A percentile compares a stretch with the other conserved stretches of the same genome.
These are phyloP conservation scores for Gnomoniopsis sp. DNA, from an alignment of 2,329 filamentous ascomycete species.

Conservation along the genomic window DNA sequence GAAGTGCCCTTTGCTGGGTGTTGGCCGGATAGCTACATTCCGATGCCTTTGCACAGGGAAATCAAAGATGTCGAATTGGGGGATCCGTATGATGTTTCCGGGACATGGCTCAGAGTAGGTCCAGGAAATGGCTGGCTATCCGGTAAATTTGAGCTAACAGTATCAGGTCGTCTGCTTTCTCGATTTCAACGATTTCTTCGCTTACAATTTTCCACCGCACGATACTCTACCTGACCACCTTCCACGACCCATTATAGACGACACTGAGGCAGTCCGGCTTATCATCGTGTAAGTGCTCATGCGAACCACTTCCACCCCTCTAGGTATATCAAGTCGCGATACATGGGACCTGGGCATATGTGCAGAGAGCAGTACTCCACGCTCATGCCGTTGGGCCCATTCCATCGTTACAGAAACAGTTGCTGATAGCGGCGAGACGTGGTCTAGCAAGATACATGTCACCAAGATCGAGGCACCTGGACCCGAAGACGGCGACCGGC, in stretches of 20 bases:
- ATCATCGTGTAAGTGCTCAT: slow-evolving; percentile 52
- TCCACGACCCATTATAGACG: slow-evolving; percentile 52
- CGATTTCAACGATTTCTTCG: slow-evolving; percentile 70
- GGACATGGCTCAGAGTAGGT: slow-evolving; percentile 68
- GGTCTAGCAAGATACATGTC: slow-evolving; percentile 48
- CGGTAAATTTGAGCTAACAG: neutral
- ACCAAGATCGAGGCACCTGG: slow-evolving; percentile 58
- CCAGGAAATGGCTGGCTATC: neutral
- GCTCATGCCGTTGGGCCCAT: too few species aligned
- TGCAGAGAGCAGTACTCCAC: too few species aligned
- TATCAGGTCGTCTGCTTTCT: slow-evolving; percentile 44
- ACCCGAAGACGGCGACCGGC: slow-evolving; percentile 53
- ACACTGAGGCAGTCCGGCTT: slow-evolving; percentile 65
- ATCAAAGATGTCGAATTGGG: slow-evolving; percentile 43
- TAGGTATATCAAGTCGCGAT: too few species aligned
- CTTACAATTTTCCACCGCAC: slow-evolving; percentile 63
- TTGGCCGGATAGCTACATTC: slow-evolving; percentile 47
- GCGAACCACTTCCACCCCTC: too few species aligned
- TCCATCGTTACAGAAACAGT: too few species aligned
- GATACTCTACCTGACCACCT: slow-evolving; percentile 37
- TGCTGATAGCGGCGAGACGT: too few species aligned
- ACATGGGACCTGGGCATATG: too few species aligned
- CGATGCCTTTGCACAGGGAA: slow-evolving; percentile 32
- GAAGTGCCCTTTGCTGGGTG: slow-evolving; percentile 52
- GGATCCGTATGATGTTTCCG: slow-evolving; percentile 70